Conservation (phyloP, 192 early-diverging fungal genomes). For the Linnemannia zychae region DNA sequence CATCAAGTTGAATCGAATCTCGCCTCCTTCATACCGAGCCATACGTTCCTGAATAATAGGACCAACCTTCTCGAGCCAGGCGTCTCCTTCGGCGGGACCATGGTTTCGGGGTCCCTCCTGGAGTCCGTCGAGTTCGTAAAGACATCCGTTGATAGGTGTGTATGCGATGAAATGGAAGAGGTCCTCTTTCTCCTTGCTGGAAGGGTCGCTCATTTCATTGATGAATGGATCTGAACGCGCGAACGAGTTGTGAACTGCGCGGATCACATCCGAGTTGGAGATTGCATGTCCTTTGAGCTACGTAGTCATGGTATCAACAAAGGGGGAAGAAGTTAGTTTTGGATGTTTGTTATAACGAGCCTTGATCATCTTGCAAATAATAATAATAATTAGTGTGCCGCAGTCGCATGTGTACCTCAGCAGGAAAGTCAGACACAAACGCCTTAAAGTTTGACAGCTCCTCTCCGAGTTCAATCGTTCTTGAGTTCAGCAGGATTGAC, state of each 20-base stretch:
- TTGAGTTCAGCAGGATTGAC: constrained; percentile 77
- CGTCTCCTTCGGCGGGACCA: constrained; percentile 69
- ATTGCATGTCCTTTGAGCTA: constrained; percentile 83
- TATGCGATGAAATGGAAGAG: constrained; percentile 88
- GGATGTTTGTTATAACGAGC: background rate
- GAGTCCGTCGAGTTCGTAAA: constrained; percentile 87
- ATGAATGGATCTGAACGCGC: constrained; percentile 83
- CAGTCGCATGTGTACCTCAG: constrained; percentile 63
- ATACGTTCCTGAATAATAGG: constrained; percentile 80
- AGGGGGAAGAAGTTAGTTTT: background rate
- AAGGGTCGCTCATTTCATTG: constrained; percentile 69
- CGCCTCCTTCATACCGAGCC: constrained; percentile 66
- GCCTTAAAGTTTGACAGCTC: constrained; percentile 76
- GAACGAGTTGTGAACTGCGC: constrained; percentile 86
- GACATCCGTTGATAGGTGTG: constrained; percentile 74
- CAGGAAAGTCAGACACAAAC: constrained; percentile 78
- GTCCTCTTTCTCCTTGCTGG: constrained; percentile 74
- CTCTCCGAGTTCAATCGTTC: constrained; percentile 77
- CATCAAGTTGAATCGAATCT: constrained; percentile 87
- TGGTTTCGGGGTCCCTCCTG: constrained; percentile 75
- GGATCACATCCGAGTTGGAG: constrained; percentile 82
- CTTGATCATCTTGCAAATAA: background rate
- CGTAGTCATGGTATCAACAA: background rate
- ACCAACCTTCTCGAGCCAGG: constrained; percentile 76
- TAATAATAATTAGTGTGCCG: background rate